Evolutionary conservation across 2,329 filamentous ascomycete species (phyloP).

Genomic region (Claviceps quebecensis): DNA sequence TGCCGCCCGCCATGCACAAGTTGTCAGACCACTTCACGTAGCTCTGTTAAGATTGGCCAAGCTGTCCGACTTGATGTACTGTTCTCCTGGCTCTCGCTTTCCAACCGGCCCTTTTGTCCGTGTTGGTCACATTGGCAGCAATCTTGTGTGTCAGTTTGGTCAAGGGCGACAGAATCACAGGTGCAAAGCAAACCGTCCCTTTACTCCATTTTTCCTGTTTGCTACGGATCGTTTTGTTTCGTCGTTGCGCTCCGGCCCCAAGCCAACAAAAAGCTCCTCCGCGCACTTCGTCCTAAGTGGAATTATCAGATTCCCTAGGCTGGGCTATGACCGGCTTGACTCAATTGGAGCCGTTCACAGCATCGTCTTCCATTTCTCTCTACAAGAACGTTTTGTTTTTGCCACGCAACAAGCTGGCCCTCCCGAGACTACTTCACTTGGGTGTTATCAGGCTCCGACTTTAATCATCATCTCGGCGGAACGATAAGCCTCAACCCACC

Average conservation of each 20-base stretch:
- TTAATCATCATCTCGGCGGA: neutral
- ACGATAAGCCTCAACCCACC: neutral
- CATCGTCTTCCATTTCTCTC: neutral
- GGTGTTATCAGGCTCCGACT: neutral
- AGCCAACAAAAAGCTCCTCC: neutral
- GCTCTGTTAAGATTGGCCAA: neutral
- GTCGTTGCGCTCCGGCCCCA: neutral
- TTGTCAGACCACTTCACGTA: neutral
- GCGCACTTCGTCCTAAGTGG: neutral
- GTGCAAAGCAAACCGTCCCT: neutral
- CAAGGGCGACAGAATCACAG: neutral
- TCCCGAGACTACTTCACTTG: neutral
- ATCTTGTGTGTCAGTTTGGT: neutral
- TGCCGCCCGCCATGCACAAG: neutral
- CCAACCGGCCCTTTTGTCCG: conserved; percentile 1
- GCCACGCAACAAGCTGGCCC: neutral
- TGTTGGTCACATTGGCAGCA: too few relatives aligned
- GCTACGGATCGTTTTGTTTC: neutral
- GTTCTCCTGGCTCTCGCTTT: neutral
- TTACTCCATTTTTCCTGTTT: neutral
- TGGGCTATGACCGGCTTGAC: neutral
- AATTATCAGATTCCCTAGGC: neutral
- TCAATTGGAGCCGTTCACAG: neutral
- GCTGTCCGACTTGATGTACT: neutral
- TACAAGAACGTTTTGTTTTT: neutral